Percentiles rank a stretch among this genome's conserved stretches.
Evolutionary conservation across 1,284 basidiomycete genomes (phyloP).

Genomic region (Ceratobasidium papillatum): DNA sequence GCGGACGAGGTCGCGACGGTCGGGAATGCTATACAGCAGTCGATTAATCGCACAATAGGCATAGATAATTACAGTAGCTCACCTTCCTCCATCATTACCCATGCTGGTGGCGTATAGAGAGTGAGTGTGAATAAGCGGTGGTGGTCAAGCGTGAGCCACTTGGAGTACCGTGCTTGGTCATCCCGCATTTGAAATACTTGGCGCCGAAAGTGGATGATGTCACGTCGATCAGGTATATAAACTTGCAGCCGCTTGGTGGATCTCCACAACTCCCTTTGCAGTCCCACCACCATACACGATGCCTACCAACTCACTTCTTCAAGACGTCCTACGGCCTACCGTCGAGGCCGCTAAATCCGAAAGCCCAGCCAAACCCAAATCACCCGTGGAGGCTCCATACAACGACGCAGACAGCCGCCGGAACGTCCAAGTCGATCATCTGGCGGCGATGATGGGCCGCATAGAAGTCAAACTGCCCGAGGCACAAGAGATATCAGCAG

Average conservation of each 20-base stretch:
- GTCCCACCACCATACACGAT: not conserved
- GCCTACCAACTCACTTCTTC: slow-evolving; percentile 58
- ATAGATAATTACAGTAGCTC: not conserved
- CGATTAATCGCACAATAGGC: slow-evolving; percentile 4
- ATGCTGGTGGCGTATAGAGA: slow-evolving; percentile 53
- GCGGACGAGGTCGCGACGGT: slow-evolving; percentile 79
- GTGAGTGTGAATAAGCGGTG: slow-evolving; percentile 23
- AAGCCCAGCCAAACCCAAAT: slow-evolving; percentile 51
- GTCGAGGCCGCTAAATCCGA: slow-evolving; percentile 58
- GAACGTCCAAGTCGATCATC: slow-evolving; percentile 11
- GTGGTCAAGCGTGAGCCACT: slow-evolving; percentile 38
- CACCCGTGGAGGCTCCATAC: slow-evolving; percentile 34
- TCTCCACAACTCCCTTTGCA: not conserved
- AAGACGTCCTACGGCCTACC: slow-evolving; percentile 72
- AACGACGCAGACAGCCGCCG: slow-evolving; percentile 25
- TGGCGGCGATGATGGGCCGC: slow-evolving; percentile 37
- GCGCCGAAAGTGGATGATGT: slow-evolving; percentile 25
- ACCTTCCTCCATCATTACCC: slow-evolving; percentile 81
- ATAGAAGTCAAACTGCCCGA: slow-evolving; percentile 47
- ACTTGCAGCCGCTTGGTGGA: not conserved
- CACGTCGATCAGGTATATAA: slow-evolving; percentile 30
- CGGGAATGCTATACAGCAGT: slow-evolving; percentile 67
- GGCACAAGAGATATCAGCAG: slow-evolving; percentile 50
- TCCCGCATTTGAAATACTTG: not conserved
- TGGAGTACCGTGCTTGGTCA: slow-evolving; percentile 31